A percentile compares a stretch with the other conserved stretches of the same genome.
Evolutionary conservation across 805 yeast species (phyloP).

Genomic region (Citeromyces matritensis): DNA sequence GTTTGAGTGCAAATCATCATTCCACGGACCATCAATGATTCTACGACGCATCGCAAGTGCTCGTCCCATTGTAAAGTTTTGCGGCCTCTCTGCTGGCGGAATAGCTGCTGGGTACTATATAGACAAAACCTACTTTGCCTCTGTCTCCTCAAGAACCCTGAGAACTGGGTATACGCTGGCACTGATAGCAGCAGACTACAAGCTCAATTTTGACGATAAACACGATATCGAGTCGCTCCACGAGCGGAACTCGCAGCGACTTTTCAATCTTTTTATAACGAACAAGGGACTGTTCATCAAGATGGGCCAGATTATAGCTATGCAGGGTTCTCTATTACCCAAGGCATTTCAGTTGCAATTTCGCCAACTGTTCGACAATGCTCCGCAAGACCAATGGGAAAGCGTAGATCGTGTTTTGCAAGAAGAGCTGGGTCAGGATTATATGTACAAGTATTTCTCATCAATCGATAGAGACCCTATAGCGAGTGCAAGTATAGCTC

Average conservation of each 20-base stretch:
- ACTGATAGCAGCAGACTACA: constrained; percentile 47
- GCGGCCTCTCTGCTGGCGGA: neutral
- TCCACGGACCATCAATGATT: too few relatives aligned
- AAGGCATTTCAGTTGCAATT: constrained; percentile 43
- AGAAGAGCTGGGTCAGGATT: constrained; percentile 24
- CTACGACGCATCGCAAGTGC: too few relatives aligned
- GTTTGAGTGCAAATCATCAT: too few relatives aligned
- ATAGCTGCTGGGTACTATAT: constrained; percentile 1
- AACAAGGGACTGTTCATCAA: constrained; percentile 59
- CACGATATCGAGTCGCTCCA: constrained; percentile 40
- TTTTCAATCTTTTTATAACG: constrained; percentile 24
- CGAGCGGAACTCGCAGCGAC: constrained; percentile 36
- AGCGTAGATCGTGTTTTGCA: constrained; percentile 22
- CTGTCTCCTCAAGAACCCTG: constrained; percentile 33
- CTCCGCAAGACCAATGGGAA: constrained; percentile 44
- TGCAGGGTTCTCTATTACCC: constrained; percentile 60
- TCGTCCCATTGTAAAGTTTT: neutral
- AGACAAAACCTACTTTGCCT: constrained; percentile 27
- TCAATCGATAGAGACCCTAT: constrained; percentile 39
- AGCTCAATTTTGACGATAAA: constrained; percentile 28
- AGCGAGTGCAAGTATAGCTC: constrained; percentile 69
- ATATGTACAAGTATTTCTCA: constrained; percentile 20
- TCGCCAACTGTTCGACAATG: constrained; percentile 46
- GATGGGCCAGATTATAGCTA: constrained; percentile 67
- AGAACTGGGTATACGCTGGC: constrained; percentile 31